phyloP scores from a whole-genome alignment of 495 filamentous ascomycete genomes.

The Neurospora sp. region DNA sequence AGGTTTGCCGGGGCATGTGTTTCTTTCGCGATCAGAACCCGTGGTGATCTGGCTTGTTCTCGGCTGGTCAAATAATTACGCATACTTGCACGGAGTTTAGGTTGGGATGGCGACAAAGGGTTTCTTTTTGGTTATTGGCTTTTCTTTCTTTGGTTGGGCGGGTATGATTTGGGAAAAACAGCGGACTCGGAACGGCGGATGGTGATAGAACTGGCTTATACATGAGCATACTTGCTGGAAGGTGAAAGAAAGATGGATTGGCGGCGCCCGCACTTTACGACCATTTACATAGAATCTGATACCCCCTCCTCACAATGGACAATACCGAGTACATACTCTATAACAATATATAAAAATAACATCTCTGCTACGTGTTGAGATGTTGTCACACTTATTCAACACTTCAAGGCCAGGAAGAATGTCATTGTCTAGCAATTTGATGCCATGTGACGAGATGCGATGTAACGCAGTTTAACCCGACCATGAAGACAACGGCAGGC shows the following conservation, averaged over 20 bases:
- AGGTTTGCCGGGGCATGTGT: not conserved
- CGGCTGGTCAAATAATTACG: not conserved
- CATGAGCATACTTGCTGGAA: not conserved
- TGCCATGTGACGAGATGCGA: not conserved
- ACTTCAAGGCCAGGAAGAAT: not conserved
- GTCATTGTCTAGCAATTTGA: not conserved
- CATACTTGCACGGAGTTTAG: not conserved
- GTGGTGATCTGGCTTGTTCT: not conserved
- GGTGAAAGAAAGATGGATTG: not conserved
- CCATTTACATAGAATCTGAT: not conserved
- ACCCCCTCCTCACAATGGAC: not conserved
- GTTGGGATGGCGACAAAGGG: not conserved
- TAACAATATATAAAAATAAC: not conserved
- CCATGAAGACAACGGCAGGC: not conserved
- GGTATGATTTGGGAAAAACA: not conserved
- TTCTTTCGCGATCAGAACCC: not conserved
- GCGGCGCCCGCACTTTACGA: not conserved
- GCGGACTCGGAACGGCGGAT: not conserved
- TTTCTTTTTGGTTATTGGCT: not conserved
- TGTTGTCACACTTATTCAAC: not conserved
- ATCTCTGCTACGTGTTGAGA: not conserved
- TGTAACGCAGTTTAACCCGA: not conserved
- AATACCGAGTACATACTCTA: not conserved
- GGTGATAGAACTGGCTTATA: not conserved
- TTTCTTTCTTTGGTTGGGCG: not conserved